These are phyloP conservation scores for Epichloe uncinata DNA, from an alignment of 2,329 filamentous ascomycete species.

Conservation along the genomic window DNA sequence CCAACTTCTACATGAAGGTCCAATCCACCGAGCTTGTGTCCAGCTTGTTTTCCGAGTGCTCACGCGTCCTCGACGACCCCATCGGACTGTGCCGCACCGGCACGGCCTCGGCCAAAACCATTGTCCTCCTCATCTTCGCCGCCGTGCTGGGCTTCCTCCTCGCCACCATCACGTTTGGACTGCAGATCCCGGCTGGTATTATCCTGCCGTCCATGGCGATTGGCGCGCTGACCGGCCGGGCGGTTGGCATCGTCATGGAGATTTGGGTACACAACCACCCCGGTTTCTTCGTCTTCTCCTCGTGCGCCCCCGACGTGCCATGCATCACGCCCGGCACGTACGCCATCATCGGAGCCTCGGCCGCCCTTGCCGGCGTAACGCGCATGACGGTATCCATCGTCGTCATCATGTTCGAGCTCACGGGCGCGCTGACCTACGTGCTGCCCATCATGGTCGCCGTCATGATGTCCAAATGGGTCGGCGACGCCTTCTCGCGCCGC, in stretches of 20 bases:
- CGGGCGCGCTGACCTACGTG: slow-evolving; percentile 88
- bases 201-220: slow-evolving; percentile 94
- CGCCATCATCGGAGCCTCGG: slow-evolving; percentile 88
- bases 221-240: slow-evolving; percentile 78
- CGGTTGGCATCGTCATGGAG: slow-evolving; percentile 78
- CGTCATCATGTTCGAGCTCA: slow-evolving; percentile 98
- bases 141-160: slow-evolving; percentile 75
- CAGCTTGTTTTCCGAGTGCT: slow-evolving; percentile 83
- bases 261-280: slow-evolving; percentile 75
- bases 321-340: slow-evolving; percentile 94
- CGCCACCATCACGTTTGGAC: slow-evolving; percentile 77
- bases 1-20: slow-evolving; percentile 90
- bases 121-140: slow-evolving; percentile 71
- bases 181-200: slow-evolving; percentile 90
- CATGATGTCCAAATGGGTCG: slow-evolving; percentile 97
- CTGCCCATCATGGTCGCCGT: slow-evolving; percentile 98
- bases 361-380: slow-evolving; percentile 85
- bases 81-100: slow-evolving; percentile 85
- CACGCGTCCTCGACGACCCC: slow-evolving; percentile 66
- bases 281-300: slow-evolving; percentile 59
- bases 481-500: slow-evolving; percentile 81
- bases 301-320: slow-evolving; percentile 71
- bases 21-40: slow-evolving; percentile 87
- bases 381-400: slow-evolving; percentile 97
- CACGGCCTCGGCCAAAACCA: slow-evolving; percentile 66